A percentile compares a stretch with the other conserved stretches of the same genome.
Conservation (phyloP, 176 grass and related monocot genomes). For the Poa pratensis region DNA sequence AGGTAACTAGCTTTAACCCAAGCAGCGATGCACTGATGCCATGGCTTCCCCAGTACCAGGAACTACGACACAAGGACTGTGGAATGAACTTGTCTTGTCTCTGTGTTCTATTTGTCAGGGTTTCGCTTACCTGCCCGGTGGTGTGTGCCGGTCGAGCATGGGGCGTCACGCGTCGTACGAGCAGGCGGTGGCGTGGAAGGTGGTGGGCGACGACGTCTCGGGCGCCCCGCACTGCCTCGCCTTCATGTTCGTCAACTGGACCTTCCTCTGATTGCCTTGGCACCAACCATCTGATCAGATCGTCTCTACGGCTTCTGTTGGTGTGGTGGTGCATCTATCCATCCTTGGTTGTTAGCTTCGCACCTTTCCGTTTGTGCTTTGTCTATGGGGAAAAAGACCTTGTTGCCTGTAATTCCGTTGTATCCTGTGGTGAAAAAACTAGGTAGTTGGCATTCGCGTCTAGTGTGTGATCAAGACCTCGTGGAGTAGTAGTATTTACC, state of each 20-base stretch:
- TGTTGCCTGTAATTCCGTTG: background rate
- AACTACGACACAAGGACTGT: background rate
- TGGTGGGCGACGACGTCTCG: slow-evolving; percentile 55
- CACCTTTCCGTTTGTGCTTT: background rate
- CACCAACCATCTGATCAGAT: background rate
- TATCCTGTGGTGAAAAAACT: background rate
- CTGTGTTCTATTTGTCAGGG: slow-evolving; percentile 45
- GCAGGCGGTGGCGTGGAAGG: slow-evolving; percentile 84
- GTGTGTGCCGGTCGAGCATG: slow-evolving; percentile 88
- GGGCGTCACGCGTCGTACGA: slow-evolving; percentile 75
- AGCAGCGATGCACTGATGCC: background rate
- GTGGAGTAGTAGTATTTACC: too few relatives aligned
- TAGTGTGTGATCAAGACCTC: background rate
- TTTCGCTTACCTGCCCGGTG: slow-evolving; percentile 59
- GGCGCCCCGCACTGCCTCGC: slow-evolving; percentile 74
- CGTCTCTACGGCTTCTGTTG: background rate
- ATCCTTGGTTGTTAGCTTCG: too few relatives aligned
- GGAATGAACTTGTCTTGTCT: background rate
- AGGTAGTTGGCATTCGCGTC: background rate
- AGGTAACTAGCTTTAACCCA: slow-evolving; percentile 45
- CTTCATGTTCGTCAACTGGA: slow-evolving; percentile 93
- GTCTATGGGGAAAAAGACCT: background rate
- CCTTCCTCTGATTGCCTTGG: slow-evolving; percentile 59
- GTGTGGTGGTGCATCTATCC: too few relatives aligned
- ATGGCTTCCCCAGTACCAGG: too few relatives aligned